Conservation (phyloP, 495 filamentous ascomycete genomes). For the Talaromyces wortmannii region DNA sequence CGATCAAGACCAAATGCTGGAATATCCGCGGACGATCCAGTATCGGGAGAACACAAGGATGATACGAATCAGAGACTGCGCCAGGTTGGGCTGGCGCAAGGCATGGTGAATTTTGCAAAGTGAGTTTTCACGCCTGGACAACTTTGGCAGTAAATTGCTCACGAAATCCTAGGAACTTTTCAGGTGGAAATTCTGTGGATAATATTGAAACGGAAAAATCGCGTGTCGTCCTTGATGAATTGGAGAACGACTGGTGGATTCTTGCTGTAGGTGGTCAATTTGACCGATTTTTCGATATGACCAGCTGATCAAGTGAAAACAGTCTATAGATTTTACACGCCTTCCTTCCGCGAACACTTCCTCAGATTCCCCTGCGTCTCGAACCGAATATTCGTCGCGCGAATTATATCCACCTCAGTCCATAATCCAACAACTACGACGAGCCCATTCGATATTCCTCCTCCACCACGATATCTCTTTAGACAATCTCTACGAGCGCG, state of each 20-base stretch:
- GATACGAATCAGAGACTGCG: slow-evolving; percentile 76
- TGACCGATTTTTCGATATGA: not conserved
- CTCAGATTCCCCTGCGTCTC: slow-evolving; percentile 11
- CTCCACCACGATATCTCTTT: slow-evolving; percentile 76
- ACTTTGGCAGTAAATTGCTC: not conserved
- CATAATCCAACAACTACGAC: slow-evolving; percentile 70
- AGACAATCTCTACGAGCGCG: slow-evolving; percentile 53
- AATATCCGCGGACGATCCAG: slow-evolving; percentile 30
- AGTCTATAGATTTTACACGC: slow-evolving; percentile 73
- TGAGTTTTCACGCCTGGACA: slow-evolving; percentile 22
- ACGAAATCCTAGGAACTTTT: slow-evolving; percentile 57
- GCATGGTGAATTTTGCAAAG: slow-evolving; percentile 90
- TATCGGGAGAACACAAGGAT: slow-evolving; percentile 55
- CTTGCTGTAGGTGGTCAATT: slow-evolving; percentile 55
- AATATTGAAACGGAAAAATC: slow-evolving; percentile 86
- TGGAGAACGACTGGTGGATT: slow-evolving; percentile 92
- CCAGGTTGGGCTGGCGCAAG: slow-evolving; percentile 95
- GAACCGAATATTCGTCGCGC: slow-evolving; percentile 72
- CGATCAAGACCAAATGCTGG: slow-evolving; percentile 25
- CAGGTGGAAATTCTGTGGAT: slow-evolving; percentile 65
- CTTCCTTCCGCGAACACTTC: slow-evolving; percentile 17
- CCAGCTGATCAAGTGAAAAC: not conserved
- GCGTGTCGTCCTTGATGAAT: slow-evolving; percentile 73
- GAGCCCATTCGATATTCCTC: slow-evolving; percentile 78
- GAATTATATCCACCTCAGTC: slow-evolving; percentile 81